Conservation (phyloP, 805 yeast genomes). For the Barnettozyma pratensis region DNA sequence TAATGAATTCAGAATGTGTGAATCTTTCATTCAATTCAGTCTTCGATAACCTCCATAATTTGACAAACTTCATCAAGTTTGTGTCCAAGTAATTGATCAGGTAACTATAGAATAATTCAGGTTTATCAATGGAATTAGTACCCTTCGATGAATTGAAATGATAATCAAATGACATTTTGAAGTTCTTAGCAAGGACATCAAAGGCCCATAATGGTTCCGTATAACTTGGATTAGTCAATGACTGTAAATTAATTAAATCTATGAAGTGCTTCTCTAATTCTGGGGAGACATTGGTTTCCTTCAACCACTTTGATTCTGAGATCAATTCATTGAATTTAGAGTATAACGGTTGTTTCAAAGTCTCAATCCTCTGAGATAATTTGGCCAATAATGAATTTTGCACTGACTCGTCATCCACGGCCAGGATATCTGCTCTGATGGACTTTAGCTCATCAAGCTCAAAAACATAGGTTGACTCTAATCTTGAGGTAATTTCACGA, state of each 20-base stretch:
- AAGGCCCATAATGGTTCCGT: constrained; percentile 49
- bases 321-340: constrained; percentile 9
- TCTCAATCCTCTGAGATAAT: constrained; percentile 8
- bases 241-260: constrained; percentile 16
- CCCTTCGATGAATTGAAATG: constrained; percentile 44
- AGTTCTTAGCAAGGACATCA: constrained; percentile 39
- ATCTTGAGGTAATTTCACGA: not conserved
- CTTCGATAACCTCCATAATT: constrained; percentile 32
- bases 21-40: constrained; percentile 23
- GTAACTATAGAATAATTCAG: constrained; percentile 48
- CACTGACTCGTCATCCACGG: not conserved
- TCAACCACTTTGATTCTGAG: constrained; percentile 16
- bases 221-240: constrained; percentile 15
- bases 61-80: constrained; percentile 36
- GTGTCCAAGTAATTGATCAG: constrained; percentile 40
- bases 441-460: constrained; percentile 9
- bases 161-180: constrained; percentile 44
- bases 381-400: not conserved
- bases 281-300: constrained; percentile 2
- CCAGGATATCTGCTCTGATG: constrained; percentile 5
- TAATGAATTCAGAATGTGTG: constrained; percentile 36
- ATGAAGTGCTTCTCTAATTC: constrained; percentile 3
- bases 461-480: constrained; percentile 7
- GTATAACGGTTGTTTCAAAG: constrained; percentile 9
- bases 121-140: constrained; percentile 41